phyloP scores from a whole-genome alignment of 208 protist genomes.

The Leishmania braziliensis region DNA sequence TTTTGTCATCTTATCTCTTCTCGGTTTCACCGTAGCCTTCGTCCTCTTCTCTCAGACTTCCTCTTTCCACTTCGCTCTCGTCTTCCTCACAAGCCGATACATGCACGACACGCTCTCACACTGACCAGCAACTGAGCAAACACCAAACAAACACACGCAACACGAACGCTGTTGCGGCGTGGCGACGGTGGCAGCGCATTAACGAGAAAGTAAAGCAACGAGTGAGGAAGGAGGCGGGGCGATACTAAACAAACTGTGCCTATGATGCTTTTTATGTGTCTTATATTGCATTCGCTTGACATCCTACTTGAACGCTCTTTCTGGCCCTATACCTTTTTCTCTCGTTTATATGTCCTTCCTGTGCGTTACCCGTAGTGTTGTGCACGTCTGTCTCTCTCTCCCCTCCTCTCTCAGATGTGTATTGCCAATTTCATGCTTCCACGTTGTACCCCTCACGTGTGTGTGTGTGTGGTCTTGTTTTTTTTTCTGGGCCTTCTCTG shows the following conservation, averaged over 20 bases:
- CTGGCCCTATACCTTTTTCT: slow-evolving; percentile 10
- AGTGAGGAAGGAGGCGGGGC: too few species aligned
- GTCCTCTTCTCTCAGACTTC: neutral
- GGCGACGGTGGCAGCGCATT: too few species aligned
- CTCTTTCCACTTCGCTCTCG: slow-evolving; percentile 9
- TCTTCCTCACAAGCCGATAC: neutral
- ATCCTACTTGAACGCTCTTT: neutral
- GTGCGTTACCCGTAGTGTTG: neutral
- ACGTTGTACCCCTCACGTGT: neutral
- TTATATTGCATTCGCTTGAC: slow-evolving; percentile 4
- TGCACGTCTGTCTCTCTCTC: neutral
- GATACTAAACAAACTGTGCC: neutral
- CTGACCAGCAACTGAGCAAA: too few species aligned
- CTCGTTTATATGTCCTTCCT: neutral
- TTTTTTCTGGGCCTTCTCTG: neutral
- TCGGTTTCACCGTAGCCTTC: neutral
- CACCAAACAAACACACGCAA: too few species aligned
- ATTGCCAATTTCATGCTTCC: neutral
- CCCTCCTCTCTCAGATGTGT: neutral
- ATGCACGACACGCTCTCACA: too few species aligned
- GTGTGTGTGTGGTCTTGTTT: neutral
- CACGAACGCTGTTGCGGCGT: too few species aligned
- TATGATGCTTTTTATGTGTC: slow-evolving; percentile 13
- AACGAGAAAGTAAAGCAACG: too few species aligned
- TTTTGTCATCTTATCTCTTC: slow-evolving; percentile 8